phyloP scores from a whole-genome alignment of 2,329 filamentous ascomycete species.

The Botrytis elliptica region DNA sequence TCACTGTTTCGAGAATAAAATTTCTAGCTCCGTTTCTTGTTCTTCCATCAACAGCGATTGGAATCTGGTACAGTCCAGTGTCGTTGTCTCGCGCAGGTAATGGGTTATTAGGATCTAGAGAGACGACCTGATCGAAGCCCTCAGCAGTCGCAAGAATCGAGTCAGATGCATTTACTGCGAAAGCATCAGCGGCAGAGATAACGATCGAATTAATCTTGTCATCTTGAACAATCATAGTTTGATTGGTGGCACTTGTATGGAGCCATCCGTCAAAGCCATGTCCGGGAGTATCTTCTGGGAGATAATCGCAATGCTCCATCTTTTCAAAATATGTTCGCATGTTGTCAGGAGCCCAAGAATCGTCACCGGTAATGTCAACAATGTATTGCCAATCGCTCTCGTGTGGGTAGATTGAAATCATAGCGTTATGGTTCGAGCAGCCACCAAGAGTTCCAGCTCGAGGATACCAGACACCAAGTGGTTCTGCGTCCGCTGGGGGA shows the following conservation, averaged over 20 bases:
- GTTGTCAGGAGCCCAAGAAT: constrained; percentile 37
- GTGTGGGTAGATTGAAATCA: constrained; percentile 28
- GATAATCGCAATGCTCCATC: constrained; percentile 47
- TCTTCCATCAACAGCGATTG: constrained; percentile 28
- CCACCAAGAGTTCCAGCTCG: constrained; percentile 38
- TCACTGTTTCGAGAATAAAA: constrained; percentile 31
- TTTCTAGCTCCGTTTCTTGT: constrained; percentile 31
- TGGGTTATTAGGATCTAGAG: constrained; percentile 32
- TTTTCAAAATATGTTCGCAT: constrained; percentile 46
- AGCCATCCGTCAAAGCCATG: constrained; percentile 39
- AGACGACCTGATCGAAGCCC: constrained; percentile 22
- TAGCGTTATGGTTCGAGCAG: constrained; percentile 33
- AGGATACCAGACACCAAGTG: constrained; percentile 37
- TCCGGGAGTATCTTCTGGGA: constrained; percentile 39
- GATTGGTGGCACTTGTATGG: constrained; percentile 24
- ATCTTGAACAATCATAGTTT: constrained; percentile 25
- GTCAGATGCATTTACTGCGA: not conserved
- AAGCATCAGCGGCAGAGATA: not conserved
- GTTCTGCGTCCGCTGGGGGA: constrained; percentile 31
- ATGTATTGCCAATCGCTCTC: constrained; percentile 34
- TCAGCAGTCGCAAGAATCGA: not conserved
- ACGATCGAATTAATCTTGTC: constrained; percentile 22
- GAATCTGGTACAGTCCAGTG: constrained; percentile 34
- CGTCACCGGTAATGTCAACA: constrained; percentile 31
- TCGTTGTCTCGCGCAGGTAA: constrained; percentile 29